Percentiles rank a stretch among this genome's conserved stretches.
Evolutionary conservation across 2,329 filamentous ascomycete genomes (phyloP).

Genomic region (Sarocladiaceae sp.): DNA sequence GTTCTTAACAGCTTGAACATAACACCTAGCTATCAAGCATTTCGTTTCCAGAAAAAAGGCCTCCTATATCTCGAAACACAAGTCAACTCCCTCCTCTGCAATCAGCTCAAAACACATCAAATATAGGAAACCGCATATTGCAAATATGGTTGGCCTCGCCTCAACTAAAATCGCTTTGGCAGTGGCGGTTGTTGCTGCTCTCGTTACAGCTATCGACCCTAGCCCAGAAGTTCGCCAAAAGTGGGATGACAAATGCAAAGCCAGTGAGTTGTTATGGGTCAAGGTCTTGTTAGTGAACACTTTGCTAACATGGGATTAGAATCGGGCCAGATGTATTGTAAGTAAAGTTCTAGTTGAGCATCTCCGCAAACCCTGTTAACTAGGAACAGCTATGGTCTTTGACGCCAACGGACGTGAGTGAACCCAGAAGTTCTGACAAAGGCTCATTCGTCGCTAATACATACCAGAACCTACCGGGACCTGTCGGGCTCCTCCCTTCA

Average conservation of each 20-base stretch:
- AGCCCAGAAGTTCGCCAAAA: conserved; percentile 1
- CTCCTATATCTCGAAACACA: neutral
- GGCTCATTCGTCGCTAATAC: neutral
- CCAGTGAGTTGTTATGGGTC: neutral
- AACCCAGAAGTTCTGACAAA: neutral
- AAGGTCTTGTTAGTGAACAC: neutral
- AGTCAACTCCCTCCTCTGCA: no score
- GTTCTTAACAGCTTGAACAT: no score
- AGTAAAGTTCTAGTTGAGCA: neutral
- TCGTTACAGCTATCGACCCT: neutral
- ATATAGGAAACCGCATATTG: neutral
- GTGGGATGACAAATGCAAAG: conserved; percentile 7
- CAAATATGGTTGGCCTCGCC: neutral
- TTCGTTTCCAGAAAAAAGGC: no score
- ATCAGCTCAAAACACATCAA: no score
- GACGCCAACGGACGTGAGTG: conserved; percentile 1
- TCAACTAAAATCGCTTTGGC: neutral
- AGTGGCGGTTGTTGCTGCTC: neutral
- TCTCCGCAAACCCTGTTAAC: neutral
- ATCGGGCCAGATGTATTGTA: conserved; percentile 4
- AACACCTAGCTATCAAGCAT: no score
- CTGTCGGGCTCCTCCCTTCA: neutral
- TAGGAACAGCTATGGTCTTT: neutral
- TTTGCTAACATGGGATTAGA: neutral
- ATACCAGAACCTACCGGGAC: conserved; percentile 1